phyloP scores from a whole-genome alignment of 2,329 filamentous ascomycete species.

The Monascus ruber region DNA sequence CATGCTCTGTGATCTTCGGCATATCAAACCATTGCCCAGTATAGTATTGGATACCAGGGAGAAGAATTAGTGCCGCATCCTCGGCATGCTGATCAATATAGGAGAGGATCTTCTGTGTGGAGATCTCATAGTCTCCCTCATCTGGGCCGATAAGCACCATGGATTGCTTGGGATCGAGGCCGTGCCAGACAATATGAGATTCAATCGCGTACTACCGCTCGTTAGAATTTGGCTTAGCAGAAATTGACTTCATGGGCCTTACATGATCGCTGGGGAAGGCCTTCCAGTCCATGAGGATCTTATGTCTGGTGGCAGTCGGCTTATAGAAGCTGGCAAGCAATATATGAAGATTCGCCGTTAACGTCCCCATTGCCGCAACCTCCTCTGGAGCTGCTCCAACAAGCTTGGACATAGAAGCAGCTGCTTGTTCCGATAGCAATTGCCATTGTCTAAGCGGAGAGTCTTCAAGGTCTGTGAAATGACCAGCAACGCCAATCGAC shows the following conservation, averaged over 20 bases:
- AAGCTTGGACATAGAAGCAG: constrained; percentile 56
- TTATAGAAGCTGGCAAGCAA: constrained; percentile 73
- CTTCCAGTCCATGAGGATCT: constrained; percentile 75
- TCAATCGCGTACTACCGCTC: constrained; percentile 60
- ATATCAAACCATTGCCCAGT: constrained; percentile 82
- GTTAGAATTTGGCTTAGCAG: neutral
- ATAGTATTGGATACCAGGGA: constrained; percentile 86
- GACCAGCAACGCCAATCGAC: constrained; percentile 68
- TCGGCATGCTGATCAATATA: constrained; percentile 63
- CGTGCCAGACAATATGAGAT: constrained; percentile 64
- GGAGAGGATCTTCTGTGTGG: constrained; percentile 58
- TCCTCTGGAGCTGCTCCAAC: constrained; percentile 62
- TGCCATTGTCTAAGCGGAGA: constrained; percentile 63
- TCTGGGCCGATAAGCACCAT: constrained; percentile 63
- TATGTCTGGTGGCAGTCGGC: constrained; percentile 52
- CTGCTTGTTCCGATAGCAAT: constrained; percentile 63
- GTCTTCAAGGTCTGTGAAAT: constrained; percentile 59
- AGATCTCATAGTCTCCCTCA: constrained; percentile 45
- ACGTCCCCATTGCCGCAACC: constrained; percentile 74
- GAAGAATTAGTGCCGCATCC: constrained; percentile 61
- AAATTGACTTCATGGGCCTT: constrained; percentile 18
- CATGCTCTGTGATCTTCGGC: constrained; percentile 61
- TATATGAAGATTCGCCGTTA: constrained; percentile 70
- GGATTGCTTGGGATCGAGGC: constrained; percentile 50
- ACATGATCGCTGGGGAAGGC: constrained; percentile 79